Evolutionary conservation across 2,329 filamentous ascomycete genomes (phyloP), one percentile per base, ranked within the genome.

Genomic region (Parasarocladium wereldwijsianum): DNA sequence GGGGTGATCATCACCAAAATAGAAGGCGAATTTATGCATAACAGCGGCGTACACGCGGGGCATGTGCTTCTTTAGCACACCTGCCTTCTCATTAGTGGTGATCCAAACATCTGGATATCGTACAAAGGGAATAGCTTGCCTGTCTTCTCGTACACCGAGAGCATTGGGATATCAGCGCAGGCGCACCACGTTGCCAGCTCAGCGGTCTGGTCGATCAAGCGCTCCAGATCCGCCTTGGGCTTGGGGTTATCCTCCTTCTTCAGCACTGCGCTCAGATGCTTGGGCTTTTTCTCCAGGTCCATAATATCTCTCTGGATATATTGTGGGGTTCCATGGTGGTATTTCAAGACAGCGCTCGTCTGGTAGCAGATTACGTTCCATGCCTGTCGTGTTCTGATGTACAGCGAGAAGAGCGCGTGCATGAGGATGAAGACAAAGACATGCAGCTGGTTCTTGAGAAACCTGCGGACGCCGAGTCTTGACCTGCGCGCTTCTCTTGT

Each of bases 251-350:
- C 64, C 44, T 87, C 74, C 27, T 82, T 60, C 34, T 76, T 77
- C 34, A 98, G 57, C 32, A 96, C 76, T 8, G 93, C 77, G 47
- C 85, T 94, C 29, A 98, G 53, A 48, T 98, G 90, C 40, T 79
- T 70, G 3, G 90, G 90, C 36, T 92, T 55, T 43, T 78, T 73
- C 34, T 63, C 66, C 34, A 98, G 55, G 8, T 67, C 65, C 50
- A 73, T 73, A 16, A 96, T 77, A 56, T 98, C 90, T 45, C 79
- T 76, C 45, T 78, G 75, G 42, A 98, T 93, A 47, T 93, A 73
- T 49, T 93, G 83, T 6, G 90, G 90, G 1, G 87, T 93, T 31
- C 83, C 81, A 54, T 98, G 90, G 57, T 98, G 92, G 58, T 98
- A 90, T 52, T 87, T 86, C 32, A 93, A 64, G 36, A 96, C 69